Evolutionary conservation across 2,329 filamentous ascomycete genomes (phyloP).

Genomic region (Diaporthe capsici): DNA sequence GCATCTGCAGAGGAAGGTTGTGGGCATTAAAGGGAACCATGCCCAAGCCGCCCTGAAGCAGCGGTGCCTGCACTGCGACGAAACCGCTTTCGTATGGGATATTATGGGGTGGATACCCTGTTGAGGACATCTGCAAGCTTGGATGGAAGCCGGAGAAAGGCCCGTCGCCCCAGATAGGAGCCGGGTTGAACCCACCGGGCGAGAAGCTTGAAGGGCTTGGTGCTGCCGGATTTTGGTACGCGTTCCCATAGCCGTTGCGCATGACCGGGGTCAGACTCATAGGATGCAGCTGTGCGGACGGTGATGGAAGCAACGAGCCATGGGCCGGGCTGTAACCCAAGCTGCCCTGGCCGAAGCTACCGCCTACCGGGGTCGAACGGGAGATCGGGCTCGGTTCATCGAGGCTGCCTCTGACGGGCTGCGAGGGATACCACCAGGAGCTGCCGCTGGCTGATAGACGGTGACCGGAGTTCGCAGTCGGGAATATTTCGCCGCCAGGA

Average conservation of each 20-base stretch:
- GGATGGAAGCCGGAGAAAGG: constrained; percentile 48
- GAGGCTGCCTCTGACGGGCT: constrained; percentile 26
- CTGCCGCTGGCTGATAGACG: constrained; percentile 39
- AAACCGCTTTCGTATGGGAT: constrained; percentile 51
- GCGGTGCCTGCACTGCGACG: constrained; percentile 49
- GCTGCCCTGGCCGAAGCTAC: constrained; percentile 31
- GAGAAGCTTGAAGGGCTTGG: constrained; percentile 58
- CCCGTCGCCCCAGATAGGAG: constrained; percentile 55
- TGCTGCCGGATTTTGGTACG: constrained; percentile 50
- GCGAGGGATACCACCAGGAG: constrained; percentile 45
- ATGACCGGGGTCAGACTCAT: constrained; percentile 31
- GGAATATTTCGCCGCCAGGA: constrained; percentile 57
- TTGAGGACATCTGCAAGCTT: constrained; percentile 46
- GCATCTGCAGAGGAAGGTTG: constrained; percentile 46
- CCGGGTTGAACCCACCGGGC: constrained; percentile 52
- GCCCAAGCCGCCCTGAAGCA: constrained; percentile 45
- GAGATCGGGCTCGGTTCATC: constrained; percentile 30
- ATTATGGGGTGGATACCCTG: constrained; percentile 53
- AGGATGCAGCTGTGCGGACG: constrained; percentile 45
- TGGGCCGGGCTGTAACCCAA: constrained; percentile 38
- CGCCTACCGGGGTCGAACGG: constrained; percentile 24
- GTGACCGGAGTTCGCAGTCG: constrained; percentile 46
- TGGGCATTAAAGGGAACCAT: constrained; percentile 45
- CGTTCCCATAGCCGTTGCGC: constrained; percentile 34
- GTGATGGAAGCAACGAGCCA: constrained; percentile 37